phyloP scores from a whole-genome alignment of 768 basidiomycete species.

The Austroboletus eburneus region DNA sequence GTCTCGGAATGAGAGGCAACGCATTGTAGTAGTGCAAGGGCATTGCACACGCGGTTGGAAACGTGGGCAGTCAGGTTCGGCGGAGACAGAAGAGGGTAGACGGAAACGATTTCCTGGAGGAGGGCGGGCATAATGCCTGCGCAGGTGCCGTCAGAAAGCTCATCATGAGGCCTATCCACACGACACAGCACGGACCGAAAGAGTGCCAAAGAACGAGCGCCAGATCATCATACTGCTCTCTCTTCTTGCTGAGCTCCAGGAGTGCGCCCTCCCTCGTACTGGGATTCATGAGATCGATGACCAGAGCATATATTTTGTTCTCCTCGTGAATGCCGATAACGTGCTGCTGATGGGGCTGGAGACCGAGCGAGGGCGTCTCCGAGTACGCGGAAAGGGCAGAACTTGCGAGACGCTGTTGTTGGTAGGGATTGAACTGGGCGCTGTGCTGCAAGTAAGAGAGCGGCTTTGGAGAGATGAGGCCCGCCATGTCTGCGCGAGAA shows the following conservation, averaged over 20 bases:
- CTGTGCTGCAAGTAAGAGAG: slow-evolving; percentile 63
- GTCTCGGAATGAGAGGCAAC: slow-evolving; percentile 98
- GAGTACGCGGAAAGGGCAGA: slow-evolving; percentile 42
- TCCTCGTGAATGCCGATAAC: slow-evolving; percentile 58
- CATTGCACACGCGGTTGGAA: slow-evolving; percentile 98
- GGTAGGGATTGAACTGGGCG: slow-evolving; percentile 57
- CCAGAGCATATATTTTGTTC: slow-evolving; percentile 84
- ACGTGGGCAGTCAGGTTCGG: slow-evolving; percentile 96
- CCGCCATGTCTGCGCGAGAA: slow-evolving; percentile 43
- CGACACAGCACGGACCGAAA: slow-evolving; percentile 59
- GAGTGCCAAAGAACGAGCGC: slow-evolving; percentile 98
- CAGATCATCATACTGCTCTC: slow-evolving; percentile 98
- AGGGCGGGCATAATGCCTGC: slow-evolving; percentile 96
- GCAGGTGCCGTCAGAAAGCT: background rate
- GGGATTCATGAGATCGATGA: slow-evolving; percentile 82
- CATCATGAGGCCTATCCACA: background rate
- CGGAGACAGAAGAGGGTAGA: slow-evolving; percentile 93
- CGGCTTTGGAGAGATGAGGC: slow-evolving; percentile 59
- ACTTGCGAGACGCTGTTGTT: slow-evolving; percentile 38
- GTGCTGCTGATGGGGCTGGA: slow-evolving; percentile 52
- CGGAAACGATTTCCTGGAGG: slow-evolving; percentile 96
- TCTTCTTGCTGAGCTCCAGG: slow-evolving; percentile 95
- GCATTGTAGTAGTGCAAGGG: slow-evolving; percentile 94
- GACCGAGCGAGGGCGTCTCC: slow-evolving; percentile 57
- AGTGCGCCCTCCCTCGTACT: slow-evolving; percentile 84